Percentiles rank a stretch among this genome's conserved stretches.
Evolutionary conservation across 129 eudicot genomes (phyloP).

Genomic region (Ambrosia artemisiifolia): DNA sequence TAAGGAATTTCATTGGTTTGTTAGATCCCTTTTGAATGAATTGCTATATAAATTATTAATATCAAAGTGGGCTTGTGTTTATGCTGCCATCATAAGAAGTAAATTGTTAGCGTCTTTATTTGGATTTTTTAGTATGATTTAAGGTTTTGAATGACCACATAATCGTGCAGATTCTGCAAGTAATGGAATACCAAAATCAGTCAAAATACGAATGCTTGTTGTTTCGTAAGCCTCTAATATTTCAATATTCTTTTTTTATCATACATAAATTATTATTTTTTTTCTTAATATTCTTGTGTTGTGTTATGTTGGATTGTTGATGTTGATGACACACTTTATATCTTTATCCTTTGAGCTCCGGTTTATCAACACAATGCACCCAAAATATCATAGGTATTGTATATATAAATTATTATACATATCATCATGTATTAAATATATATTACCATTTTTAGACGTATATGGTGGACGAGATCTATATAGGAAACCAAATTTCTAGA

Average conservation of each 20-base stretch:
- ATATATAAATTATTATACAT: no score
- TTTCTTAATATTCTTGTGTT: no score
- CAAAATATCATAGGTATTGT: slow-evolving; percentile 70
- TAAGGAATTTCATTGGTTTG: no score
- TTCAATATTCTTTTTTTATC: background rate
- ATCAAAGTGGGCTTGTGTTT: no score
- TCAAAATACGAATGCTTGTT: slow-evolving; percentile 86
- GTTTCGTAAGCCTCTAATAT: slow-evolving; percentile 55
- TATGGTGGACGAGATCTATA: slow-evolving; percentile 61
- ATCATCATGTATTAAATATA: background rate
- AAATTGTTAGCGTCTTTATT: no score
- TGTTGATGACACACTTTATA: slow-evolving; percentile 97
- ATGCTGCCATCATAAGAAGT: no score
- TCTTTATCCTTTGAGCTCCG: slow-evolving; percentile 83
- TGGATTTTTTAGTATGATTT: background rate
- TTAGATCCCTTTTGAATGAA: no score
- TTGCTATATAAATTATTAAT: no score
- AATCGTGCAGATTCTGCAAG: background rate
- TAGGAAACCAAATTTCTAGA: slow-evolving; percentile 63
- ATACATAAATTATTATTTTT: background rate
- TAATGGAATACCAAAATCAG: slow-evolving; percentile 49
- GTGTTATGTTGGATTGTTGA: slow-evolving; percentile 29
- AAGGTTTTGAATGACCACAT: background rate
- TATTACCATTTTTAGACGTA: slow-evolving; percentile 39
- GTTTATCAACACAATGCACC: slow-evolving; percentile 62